Evolutionary conservation across 495 filamentous ascomycete species (phyloP).

Genomic region (Xanthoparmelia taractica): DNA sequence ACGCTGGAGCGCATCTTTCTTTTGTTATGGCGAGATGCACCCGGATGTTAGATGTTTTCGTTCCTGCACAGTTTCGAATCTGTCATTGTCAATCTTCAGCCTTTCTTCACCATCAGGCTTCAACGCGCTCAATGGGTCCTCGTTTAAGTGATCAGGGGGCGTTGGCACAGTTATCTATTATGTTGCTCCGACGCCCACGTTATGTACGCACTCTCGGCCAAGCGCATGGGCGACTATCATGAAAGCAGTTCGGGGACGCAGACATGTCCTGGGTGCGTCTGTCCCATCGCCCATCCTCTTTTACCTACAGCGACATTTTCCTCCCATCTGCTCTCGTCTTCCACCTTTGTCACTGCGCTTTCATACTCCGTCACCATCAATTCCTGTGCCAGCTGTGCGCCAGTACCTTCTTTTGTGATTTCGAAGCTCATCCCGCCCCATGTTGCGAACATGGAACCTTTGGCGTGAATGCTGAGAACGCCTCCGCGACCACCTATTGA

Average conservation of each 20-base stretch:
- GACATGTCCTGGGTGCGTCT: conserved; percentile 44
- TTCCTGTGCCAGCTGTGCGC: conserved; percentile 37
- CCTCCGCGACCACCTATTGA: conserved; percentile 51
- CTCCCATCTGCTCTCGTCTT: conserved; percentile 20
- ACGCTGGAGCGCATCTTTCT: too few species aligned
- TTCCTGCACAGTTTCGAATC: too few species aligned
- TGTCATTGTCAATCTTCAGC: too few species aligned
- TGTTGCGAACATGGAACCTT: conserved; percentile 40
- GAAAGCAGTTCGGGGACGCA: conserved; percentile 43
- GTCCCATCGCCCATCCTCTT: conserved; percentile 43
- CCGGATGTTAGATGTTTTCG: too few species aligned
- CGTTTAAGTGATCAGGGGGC: too few species aligned
- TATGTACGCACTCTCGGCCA: background rate
- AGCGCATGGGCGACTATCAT: background rate
- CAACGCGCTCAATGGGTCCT: too few species aligned
- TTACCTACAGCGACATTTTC: conserved; percentile 23
- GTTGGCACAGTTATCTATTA: background rate
- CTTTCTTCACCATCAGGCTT: too few species aligned
- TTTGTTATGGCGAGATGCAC: too few species aligned
- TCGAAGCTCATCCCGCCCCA: conserved; percentile 35
- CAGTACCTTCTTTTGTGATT: conserved; percentile 29
- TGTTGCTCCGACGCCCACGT: background rate
- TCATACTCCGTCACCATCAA: conserved; percentile 44
- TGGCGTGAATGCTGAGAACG: conserved; percentile 48
- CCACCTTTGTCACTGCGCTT: conserved; percentile 31